A percentile compares a stretch with the other conserved stretches of the same genome.
These are phyloP conservation scores for Sporothrix inflata DNA, from an alignment of 2,329 filamentous ascomycete species.

Conservation along the genomic window DNA sequence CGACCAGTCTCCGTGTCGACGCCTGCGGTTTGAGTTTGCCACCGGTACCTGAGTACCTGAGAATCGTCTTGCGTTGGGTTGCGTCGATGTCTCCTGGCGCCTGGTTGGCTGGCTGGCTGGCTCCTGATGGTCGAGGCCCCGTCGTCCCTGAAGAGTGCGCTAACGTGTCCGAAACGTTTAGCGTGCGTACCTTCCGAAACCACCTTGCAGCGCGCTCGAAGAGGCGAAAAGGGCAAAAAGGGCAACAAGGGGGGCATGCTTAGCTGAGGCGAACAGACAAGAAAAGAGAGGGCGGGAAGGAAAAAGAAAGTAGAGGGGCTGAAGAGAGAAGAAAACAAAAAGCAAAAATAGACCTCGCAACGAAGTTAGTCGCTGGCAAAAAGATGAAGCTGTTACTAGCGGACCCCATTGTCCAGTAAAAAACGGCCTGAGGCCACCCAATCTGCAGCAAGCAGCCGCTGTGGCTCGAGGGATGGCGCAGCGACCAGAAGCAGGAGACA, in stretches of 20 bases:
- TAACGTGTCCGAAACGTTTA: not conserved
- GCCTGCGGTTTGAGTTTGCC: not conserved
- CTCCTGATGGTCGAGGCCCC: too few species aligned
- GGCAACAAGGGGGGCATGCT: not conserved
- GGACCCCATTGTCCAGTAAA: slow-evolving; percentile 10
- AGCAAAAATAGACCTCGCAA: not conserved
- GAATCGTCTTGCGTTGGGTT: not conserved
- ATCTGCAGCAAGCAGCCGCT: not conserved
- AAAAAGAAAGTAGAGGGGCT: slow-evolving; percentile 7
- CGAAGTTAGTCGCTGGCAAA: not conserved
- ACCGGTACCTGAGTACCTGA: slow-evolving; percentile 20
- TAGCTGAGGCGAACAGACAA: slow-evolving; percentile 14
- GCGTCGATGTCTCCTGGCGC: not conserved
- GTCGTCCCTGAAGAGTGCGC: slow-evolving; percentile 13
- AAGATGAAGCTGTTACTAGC: not conserved
- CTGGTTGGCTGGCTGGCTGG: too few species aligned
- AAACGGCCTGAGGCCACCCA: not conserved
- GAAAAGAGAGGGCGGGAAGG: not conserved
- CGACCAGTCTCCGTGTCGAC: too few species aligned
- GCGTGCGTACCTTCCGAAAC: slow-evolving; percentile 11
- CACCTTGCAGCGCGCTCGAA: not conserved
- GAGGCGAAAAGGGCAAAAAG: not conserved
- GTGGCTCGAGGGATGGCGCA: not conserved
- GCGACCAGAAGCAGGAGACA: slow-evolving; percentile 12
- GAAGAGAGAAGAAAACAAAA: not conserved